Percentiles rank a stretch among this genome's conserved stretches.
Evolutionary conservation across 257 asterid genomes (phyloP).

Genomic region (Fraxinus cuspidata): DNA sequence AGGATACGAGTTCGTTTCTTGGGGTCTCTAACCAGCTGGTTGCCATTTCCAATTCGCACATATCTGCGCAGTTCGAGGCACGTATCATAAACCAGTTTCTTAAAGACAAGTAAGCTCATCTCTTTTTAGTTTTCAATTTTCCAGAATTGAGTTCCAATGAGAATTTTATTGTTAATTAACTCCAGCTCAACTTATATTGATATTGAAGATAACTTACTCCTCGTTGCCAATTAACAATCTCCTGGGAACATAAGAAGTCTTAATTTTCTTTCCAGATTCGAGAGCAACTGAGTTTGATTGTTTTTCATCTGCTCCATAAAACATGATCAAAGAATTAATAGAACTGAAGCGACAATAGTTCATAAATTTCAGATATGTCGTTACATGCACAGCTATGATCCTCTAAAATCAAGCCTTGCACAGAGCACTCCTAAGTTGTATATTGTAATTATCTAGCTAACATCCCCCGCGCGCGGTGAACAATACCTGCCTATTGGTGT

Average conservation of each 20-base stretch:
- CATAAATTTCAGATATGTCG: background rate
- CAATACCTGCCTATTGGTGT: background rate
- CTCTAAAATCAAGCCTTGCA: slow-evolving; percentile 1
- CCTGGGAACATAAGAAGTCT: slow-evolving; percentile 70
- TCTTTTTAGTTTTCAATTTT: background rate
- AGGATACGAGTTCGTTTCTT: slow-evolving; percentile 80
- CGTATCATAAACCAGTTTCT: slow-evolving; percentile 11
- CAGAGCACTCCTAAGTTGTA: background rate
- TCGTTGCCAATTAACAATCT: slow-evolving; percentile 79
- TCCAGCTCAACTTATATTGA: slow-evolving; percentile 20
- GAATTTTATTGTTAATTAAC: background rate
- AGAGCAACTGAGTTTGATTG: slow-evolving; percentile 37
- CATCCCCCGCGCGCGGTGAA: background rate
- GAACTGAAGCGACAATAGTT: background rate
- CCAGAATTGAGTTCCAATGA: slow-evolving; percentile 18
- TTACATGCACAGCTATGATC: background rate
- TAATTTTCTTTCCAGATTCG: slow-evolving; percentile 46
- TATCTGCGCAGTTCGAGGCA: slow-evolving; percentile 52
- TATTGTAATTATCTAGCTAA: background rate
- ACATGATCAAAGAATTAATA: slow-evolving; percentile 14
- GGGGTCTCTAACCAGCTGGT: slow-evolving; percentile 90
- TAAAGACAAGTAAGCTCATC: slow-evolving; percentile 10
- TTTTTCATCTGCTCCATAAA: slow-evolving; percentile 52
- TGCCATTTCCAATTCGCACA: slow-evolving; percentile 88
- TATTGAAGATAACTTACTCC: slow-evolving; percentile 62